Conservation (phyloP, 2,329 filamentous ascomycete genomes). For the Myotisia sp. region DNA sequence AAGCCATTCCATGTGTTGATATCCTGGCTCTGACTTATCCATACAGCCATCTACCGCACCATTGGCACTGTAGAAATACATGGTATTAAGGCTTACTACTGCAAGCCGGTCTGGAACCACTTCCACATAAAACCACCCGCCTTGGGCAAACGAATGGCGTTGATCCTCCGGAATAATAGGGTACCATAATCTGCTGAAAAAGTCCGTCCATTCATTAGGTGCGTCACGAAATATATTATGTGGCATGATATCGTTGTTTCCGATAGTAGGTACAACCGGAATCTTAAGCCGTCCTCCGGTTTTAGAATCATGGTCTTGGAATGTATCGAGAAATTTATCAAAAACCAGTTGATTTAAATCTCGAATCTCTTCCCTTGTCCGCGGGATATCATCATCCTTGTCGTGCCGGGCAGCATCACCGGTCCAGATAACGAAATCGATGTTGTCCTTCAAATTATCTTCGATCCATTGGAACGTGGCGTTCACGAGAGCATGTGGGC, state of each 20-base stretch:
- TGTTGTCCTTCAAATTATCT: slow-evolving; percentile 56
- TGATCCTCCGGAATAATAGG: slow-evolving; percentile 85
- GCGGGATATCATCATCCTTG: slow-evolving; percentile 66
- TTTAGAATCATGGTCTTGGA: slow-evolving; percentile 24
- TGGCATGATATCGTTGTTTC: slow-evolving; percentile 94
- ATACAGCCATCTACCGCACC: slow-evolving; percentile 85
- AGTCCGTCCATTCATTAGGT: slow-evolving; percentile 72
- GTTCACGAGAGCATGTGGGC: slow-evolving; percentile 65
- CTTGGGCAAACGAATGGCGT: slow-evolving; percentile 76
- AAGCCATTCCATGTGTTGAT: slow-evolving; percentile 91
- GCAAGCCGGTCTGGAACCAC: slow-evolving; percentile 74
- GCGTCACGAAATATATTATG: slow-evolving; percentile 84
- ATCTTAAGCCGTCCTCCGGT: slow-evolving; percentile 45
- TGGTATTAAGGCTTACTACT: slow-evolving; percentile 86
- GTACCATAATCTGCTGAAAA: slow-evolving; percentile 65
- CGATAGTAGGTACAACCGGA: slow-evolving; percentile 77
- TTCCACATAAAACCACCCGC: slow-evolving; percentile 90
- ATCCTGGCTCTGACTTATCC: slow-evolving; percentile 66
- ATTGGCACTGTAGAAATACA: slow-evolving; percentile 93
- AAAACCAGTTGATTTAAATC: slow-evolving; percentile 62
- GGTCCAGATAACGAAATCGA: slow-evolving; percentile 90
- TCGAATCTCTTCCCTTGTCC: slow-evolving; percentile 61
- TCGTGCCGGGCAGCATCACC: slow-evolving; percentile 83
- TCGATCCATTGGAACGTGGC: slow-evolving; percentile 83
- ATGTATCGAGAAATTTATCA: slow-evolving; percentile 60